Percentiles rank a stretch among this genome's conserved stretches.
These are phyloP conservation scores for Mortierella sp. DNA, from an alignment of 371 early-diverging fungal species.

Conservation along the genomic window DNA sequence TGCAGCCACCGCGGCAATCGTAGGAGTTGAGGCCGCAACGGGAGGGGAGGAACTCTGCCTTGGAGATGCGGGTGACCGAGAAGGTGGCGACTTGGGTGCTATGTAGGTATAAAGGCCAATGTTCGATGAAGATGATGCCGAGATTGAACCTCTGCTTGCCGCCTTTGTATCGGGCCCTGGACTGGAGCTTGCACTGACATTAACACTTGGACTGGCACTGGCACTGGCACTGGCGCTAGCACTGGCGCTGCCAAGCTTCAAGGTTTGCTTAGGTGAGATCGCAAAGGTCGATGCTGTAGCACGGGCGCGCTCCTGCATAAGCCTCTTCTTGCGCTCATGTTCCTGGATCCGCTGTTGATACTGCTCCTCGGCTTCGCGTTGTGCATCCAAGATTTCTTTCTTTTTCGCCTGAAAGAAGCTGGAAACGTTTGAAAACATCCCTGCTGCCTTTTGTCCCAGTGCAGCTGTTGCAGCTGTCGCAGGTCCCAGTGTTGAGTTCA, in stretches of 20 bases:
- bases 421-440: conserved; percentile 65
- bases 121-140: background rate
- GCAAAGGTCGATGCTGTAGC: conserved; percentile 53
- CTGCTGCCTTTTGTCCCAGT: conserved; percentile 63
- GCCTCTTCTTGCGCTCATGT: conserved; percentile 41
- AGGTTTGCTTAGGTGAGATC: conserved; percentile 5
- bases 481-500: conserved; percentile 43
- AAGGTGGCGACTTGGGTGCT: conserved; percentile 3
- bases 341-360: conserved; percentile 44
- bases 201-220: background rate
- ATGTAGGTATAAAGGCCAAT: conserved; percentile 9
- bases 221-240: background rate
- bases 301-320: conserved; percentile 52
- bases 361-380: conserved; percentile 54
- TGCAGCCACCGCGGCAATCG: background rate
- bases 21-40: background rate
- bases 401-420: conserved; percentile 65
- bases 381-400: conserved; percentile 63
- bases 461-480: conserved; percentile 58
- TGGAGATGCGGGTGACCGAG: background rate
- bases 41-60: background rate
- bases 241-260: background rate
- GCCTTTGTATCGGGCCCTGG: background rate
- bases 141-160: background rate
- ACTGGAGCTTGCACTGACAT: background rate